These are phyloP conservation scores for Cladosporium austrohemisphaericum DNA, from an alignment of 2,329 filamentous ascomycete species.

Conservation along the genomic window DNA sequence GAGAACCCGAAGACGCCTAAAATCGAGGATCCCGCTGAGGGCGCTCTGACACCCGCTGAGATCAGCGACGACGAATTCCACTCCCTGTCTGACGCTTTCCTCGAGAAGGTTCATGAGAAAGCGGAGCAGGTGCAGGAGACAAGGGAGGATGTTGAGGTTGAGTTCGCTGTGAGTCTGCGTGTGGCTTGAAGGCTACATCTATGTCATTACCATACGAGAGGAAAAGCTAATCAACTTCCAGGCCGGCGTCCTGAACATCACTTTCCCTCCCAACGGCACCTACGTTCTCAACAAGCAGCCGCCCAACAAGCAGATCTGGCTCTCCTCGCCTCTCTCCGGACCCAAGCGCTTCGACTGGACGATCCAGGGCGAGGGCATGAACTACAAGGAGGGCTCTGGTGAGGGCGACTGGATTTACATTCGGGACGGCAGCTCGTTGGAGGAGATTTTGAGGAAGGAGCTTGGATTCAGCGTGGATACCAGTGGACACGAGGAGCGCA, in stretches of 20 bases:
- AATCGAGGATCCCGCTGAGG: conserved; percentile 42
- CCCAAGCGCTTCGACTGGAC: conserved; percentile 96
- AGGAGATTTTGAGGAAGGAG: conserved; percentile 70
- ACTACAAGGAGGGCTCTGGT: conserved; percentile 73
- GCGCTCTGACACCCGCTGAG: conserved; percentile 33
- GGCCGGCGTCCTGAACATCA: conserved; percentile 81
- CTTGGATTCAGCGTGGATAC: conserved; percentile 61
- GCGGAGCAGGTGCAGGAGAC: conserved; percentile 74
- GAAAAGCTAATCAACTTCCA: conserved; percentile 37
- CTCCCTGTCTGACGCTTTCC: conserved; percentile 69
- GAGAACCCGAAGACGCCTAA: conserved; percentile 43
- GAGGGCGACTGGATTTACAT: conserved; percentile 81
- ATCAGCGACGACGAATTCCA: conserved; percentile 72
- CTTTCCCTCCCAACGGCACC: conserved; percentile 65
- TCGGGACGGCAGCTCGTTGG: conserved; percentile 74
- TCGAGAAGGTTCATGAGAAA: conserved; percentile 56
- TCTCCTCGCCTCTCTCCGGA: conserved; percentile 84
- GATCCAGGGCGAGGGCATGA: conserved; percentile 65
- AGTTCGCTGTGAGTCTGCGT: conserved; percentile 71
- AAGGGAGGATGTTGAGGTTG: conserved; percentile 74
- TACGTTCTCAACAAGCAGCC: conserved; percentile 99
- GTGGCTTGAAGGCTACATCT: too few species aligned
- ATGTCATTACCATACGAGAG: too few species aligned
- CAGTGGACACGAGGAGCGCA: conserved; percentile 24
- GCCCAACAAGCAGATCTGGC: conserved; percentile 95